Percentiles rank a stretch among this genome's conserved stretches.
Evolutionary conservation across 805 yeast genomes (phyloP).

Genomic region (Saccharomycopsis synnaedendra): DNA sequence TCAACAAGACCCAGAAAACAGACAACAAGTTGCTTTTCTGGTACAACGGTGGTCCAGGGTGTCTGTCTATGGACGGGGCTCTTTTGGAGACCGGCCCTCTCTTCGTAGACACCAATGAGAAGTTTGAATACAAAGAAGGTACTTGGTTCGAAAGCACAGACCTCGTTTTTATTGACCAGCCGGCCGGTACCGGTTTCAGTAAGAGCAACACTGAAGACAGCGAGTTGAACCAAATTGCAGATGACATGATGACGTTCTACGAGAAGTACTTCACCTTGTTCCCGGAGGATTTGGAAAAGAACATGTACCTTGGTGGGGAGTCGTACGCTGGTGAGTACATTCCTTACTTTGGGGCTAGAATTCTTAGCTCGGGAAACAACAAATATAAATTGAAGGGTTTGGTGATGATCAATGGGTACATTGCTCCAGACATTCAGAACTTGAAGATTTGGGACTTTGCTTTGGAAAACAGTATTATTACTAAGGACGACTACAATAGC

Average conservation of each 20-base stretch:
- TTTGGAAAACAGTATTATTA: constrained; percentile 7
- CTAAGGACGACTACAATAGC: background rate
- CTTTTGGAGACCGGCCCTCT: constrained; percentile 88
- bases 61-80: constrained; percentile 97
- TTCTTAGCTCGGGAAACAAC: constrained; percentile 26
- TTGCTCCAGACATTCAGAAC: constrained; percentile 74
- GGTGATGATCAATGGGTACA: constrained; percentile 89
- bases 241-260: constrained; percentile 55
- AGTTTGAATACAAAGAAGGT: constrained; percentile 50
- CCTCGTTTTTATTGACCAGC: constrained; percentile 84
- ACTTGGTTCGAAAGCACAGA: constrained; percentile 80
- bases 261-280: constrained; percentile 55
- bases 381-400: constrained; percentile 44
- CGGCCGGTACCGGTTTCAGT: constrained; percentile 89
- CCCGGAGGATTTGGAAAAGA: constrained; percentile 56
- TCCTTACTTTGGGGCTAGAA: constrained; percentile 68
- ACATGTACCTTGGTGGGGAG: constrained; percentile 82
- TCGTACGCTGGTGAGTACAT: constrained; percentile 96
- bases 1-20: constrained; percentile 18
- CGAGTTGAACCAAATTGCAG: constrained; percentile 46
- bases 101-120: constrained; percentile 38
- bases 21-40: constrained; percentile 53
- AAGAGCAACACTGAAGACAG: constrained; percentile 41
- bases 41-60: constrained; percentile 98
- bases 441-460: constrained; percentile 9